A percentile compares a stretch with the other conserved stretches of the same genome.
Conservation (phyloP, 2,329 filamentous ascomycete species). For the Westerdykella aurantiaca region DNA sequence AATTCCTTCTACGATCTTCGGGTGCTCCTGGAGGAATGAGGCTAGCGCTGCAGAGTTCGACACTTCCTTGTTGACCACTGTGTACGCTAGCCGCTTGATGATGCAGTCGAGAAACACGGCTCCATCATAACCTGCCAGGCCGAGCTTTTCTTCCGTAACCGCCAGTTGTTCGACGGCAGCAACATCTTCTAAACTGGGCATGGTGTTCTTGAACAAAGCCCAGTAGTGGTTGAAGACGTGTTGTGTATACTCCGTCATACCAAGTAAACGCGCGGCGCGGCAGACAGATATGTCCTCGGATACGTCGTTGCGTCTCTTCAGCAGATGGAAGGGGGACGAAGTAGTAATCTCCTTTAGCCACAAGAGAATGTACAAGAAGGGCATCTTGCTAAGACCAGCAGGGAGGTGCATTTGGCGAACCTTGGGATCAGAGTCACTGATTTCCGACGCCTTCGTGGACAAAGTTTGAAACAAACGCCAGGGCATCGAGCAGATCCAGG, state of each 20-base stretch:
- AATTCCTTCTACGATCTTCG: not conserved
- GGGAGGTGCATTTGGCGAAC: not conserved
- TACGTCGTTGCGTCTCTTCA: not conserved
- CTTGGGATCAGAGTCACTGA: not conserved
- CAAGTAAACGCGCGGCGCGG: constrained; percentile 2
- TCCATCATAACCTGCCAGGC: not conserved
- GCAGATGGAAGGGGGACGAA: not conserved
- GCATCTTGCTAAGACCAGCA: not conserved
- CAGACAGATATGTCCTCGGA: constrained; percentile 2
- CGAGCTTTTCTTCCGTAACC: not conserved
- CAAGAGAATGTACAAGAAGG: not conserved
- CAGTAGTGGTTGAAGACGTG: constrained; percentile 4
- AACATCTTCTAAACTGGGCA: not conserved
- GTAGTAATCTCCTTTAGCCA: not conserved
- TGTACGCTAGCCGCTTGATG: not conserved
- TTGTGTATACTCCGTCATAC: constrained; percentile 1
- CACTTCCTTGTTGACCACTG: not conserved
- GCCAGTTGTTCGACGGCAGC: not conserved
- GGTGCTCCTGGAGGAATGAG: not conserved
- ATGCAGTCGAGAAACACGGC: not conserved
- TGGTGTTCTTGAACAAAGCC: constrained; percentile 1
- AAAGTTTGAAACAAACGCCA: not conserved
- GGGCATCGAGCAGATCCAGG: not conserved
- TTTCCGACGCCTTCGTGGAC: not conserved
- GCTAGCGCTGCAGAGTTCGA: not conserved